Conservation (phyloP, 495 filamentous ascomycete species). For the Aspergillus haitiensis region DNA sequence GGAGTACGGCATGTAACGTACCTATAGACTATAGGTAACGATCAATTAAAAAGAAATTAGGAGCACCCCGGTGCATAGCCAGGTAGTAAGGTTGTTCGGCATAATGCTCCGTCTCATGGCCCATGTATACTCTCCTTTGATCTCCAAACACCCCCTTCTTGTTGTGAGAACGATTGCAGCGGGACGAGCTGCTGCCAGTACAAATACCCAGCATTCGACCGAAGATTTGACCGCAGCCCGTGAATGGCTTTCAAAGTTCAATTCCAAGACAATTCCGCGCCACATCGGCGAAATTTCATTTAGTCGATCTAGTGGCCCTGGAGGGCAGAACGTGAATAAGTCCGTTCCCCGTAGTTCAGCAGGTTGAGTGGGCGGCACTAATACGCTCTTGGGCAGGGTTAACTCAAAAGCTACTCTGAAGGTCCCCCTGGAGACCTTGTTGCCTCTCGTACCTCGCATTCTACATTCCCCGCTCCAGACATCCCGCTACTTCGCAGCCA, state of each 20-base stretch:
- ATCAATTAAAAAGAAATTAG: background rate
- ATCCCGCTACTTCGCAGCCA: slow-evolving; percentile 68
- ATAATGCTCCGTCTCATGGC: slow-evolving; percentile 7
- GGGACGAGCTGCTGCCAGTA: slow-evolving; percentile 22
- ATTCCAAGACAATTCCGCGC: slow-evolving; percentile 61
- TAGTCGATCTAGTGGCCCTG: slow-evolving; percentile 86
- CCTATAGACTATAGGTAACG: background rate
- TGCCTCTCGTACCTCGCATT: slow-evolving; percentile 63
- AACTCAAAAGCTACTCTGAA: slow-evolving; percentile 88
- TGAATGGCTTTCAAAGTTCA: slow-evolving; percentile 70
- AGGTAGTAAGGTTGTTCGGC: slow-evolving; percentile 6
- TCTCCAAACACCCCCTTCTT: slow-evolving; percentile 11
- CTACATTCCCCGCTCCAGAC: slow-evolving; percentile 62
- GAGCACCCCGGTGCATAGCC: no score
- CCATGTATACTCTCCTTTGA: slow-evolving; percentile 11
- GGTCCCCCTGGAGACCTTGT: slow-evolving; percentile 57
- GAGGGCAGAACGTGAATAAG: slow-evolving; percentile 98
- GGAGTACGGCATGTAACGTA: background rate
- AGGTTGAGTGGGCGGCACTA: slow-evolving; percentile 17
- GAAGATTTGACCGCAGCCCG: slow-evolving; percentile 69
- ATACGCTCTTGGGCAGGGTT: slow-evolving; percentile 56
- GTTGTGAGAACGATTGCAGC: slow-evolving; percentile 26
- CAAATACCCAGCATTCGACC: slow-evolving; percentile 32
- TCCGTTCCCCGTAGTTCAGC: slow-evolving; percentile 43
- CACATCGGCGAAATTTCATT: slow-evolving; percentile 66